Evolutionary conservation across 2,329 filamentous ascomycete genomes (phyloP), one percentile per base, ranked within the genome.

Genomic region (Torrubiella hemipterigena): DNA sequence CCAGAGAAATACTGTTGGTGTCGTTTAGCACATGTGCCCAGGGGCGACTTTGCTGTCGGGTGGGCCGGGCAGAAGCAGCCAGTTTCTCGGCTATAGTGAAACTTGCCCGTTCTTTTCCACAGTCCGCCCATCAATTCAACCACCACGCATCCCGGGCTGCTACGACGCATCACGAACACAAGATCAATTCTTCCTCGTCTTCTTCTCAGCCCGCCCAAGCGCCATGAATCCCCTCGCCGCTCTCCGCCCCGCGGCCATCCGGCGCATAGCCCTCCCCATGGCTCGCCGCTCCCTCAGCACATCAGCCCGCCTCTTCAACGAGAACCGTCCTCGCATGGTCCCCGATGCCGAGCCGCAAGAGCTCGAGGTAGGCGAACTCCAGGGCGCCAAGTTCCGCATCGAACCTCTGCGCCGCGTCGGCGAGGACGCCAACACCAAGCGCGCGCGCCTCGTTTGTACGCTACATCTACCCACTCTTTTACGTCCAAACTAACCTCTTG

Each of bases 361-460:
- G 44, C 69, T 93, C 38, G 76, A 65, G 27, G 82, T 91, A 46
- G 86, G 85, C 50, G 85, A 95, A 65, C 75, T 95, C 49, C 77
- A 93, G 53, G 85, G 85, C 42, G 82, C 79, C 40, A 71, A 73
- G 36, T 94, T 96, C 61, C 81, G 75, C 54, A 77, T 96, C 48
- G 84, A 93, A 66, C 91, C 91, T n/a, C 59, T 96, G 43, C 75
- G 81, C 38, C 73, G 91, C 30, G 72, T 70, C 7, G 86, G 86
- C 47, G 91, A 98, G 59, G 82, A 91, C 59, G 63, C 72, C 28
- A 69, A 73, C 44, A 98, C 89, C 21, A 94, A 81, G 75, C 77
- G 89, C 45, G 87, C 91, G 24, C 77, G 91, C 42, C 73, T 98
- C 50, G 66, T 76, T 16, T 74, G 70, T 75, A 55, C 19, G 78